Evolutionary conservation across 83 land plant species (phyloP).

Genomic region (Picea abies): DNA sequence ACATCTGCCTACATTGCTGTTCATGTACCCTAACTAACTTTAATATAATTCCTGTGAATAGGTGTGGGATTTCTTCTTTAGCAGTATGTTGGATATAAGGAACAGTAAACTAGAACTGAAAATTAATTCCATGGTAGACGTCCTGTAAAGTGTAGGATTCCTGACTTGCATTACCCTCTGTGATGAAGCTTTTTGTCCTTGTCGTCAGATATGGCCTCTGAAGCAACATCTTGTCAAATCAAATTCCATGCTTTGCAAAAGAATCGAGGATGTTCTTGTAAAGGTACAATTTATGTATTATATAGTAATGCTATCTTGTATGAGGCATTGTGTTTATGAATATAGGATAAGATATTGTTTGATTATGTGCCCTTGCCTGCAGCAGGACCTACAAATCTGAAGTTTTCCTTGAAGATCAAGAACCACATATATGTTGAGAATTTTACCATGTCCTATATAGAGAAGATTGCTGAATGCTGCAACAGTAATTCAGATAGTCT

Average conservation of each 20-base stretch:
- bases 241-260: not conserved
- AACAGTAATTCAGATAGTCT: not conserved
- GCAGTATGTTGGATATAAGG: not conserved
- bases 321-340: not conserved
- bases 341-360: not conserved
- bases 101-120: not conserved
- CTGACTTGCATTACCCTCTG: not conserved
- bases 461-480: not conserved
- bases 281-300: not conserved
- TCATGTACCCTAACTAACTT: not conserved
- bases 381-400: not conserved
- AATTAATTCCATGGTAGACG: not conserved
- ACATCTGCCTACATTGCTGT: not conserved
- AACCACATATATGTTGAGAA: not conserved
- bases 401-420: not conserved
- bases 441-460: not conserved
- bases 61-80: not conserved
- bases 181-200: not conserved
- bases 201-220: constrained; percentile 5
- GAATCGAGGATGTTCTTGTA: constrained; percentile 6
- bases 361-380: not conserved
- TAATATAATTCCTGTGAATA: not conserved
- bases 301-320: too few species aligned
- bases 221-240: not conserved
- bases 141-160: not conserved